Conservation (phyloP, 768 basidiomycete species). For the Dacryopinax primogenitus region DNA sequence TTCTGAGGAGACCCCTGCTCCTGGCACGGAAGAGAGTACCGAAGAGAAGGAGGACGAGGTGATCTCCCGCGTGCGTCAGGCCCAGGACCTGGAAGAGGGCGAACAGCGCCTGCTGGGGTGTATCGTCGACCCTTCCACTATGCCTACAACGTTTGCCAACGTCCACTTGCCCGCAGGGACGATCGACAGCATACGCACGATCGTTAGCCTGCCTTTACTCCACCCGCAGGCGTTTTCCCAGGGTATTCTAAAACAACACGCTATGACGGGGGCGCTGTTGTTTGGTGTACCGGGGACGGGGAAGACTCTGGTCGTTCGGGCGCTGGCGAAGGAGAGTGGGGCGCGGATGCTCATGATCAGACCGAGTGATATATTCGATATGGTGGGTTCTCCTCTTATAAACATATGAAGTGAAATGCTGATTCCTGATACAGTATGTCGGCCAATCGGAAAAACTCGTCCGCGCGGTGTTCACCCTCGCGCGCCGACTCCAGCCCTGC, state of each 20-base stretch:
- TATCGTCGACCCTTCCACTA: conserved; percentile 72
- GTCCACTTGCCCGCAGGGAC: conserved; percentile 82
- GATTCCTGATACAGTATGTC: conserved; percentile 45
- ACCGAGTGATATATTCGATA: conserved; percentile 92
- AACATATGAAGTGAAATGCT: conserved; percentile 8
- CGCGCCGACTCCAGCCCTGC: conserved; percentile 73
- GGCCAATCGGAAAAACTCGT: conserved; percentile 87
- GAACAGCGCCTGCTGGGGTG: conserved; percentile 70
- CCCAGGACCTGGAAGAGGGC: conserved; percentile 62
- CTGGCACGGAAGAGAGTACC: conserved; percentile 19
- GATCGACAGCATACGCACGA: conserved; percentile 80
- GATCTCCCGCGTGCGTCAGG: conserved; percentile 61
- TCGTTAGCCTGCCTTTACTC: conserved; percentile 78
- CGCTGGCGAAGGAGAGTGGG: conserved; percentile 84
- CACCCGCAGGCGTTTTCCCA: conserved; percentile 77
- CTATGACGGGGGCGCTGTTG: conserved; percentile 79
- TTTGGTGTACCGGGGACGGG: conserved; percentile 93
- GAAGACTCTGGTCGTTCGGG: conserved; percentile 79
- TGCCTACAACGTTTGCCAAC: conserved; percentile 73
- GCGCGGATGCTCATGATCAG: conserved; percentile 84
- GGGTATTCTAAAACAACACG: conserved; percentile 82
- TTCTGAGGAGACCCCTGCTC: conserved; percentile 30
- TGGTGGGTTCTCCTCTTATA: conserved; percentile 41
- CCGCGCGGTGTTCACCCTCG: conserved; percentile 74
- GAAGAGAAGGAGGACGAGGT: conserved; percentile 44